Conservation (phyloP, 305 asterid genomes). For the Fraxinus angustifolia region DNA sequence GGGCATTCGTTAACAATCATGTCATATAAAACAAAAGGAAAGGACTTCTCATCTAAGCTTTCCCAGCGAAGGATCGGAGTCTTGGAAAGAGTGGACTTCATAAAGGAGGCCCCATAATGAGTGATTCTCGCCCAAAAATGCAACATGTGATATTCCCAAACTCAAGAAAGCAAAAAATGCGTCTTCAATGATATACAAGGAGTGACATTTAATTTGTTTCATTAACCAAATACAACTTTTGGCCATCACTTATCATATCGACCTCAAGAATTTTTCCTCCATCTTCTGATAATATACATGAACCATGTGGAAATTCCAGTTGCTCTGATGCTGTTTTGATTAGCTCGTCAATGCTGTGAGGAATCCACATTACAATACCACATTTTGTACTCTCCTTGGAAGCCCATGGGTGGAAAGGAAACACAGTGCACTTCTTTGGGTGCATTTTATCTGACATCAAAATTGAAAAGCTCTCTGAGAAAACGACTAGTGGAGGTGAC, state of each 20-base stretch:
- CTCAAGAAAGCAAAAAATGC: background rate
- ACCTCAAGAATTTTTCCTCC: slow-evolving; percentile 66
- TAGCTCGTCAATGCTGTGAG: slow-evolving; percentile 59
- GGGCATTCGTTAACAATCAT: background rate
- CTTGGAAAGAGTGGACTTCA: background rate
- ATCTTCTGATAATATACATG: slow-evolving; percentile 64
- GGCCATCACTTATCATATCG: slow-evolving; percentile 62
- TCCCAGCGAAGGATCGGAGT: background rate
- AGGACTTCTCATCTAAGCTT: background rate
- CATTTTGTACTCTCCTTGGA: slow-evolving; percentile 41
- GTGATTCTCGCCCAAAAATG: background rate
- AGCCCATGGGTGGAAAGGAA: slow-evolving; percentile 73
- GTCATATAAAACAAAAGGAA: background rate
- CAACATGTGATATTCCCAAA: background rate
- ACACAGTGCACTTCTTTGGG: slow-evolving; percentile 62
- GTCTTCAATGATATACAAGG: slow-evolving; percentile 2
- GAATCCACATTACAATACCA: slow-evolving; percentile 77
- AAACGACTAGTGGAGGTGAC: background rate
- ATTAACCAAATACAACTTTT: slow-evolving; percentile 48
- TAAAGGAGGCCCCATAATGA: background rate
- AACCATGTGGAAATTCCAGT: slow-evolving; percentile 34
- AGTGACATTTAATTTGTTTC: slow-evolving; percentile 30
- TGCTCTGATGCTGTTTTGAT: slow-evolving; percentile 42
- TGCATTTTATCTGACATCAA: slow-evolving; percentile 39
- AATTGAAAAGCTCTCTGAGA: background rate